A percentile compares a stretch with the other conserved stretches of the same genome.
phyloP scores from a whole-genome alignment of 106 monocot genomes.

The Ottelia alismoides region DNA sequence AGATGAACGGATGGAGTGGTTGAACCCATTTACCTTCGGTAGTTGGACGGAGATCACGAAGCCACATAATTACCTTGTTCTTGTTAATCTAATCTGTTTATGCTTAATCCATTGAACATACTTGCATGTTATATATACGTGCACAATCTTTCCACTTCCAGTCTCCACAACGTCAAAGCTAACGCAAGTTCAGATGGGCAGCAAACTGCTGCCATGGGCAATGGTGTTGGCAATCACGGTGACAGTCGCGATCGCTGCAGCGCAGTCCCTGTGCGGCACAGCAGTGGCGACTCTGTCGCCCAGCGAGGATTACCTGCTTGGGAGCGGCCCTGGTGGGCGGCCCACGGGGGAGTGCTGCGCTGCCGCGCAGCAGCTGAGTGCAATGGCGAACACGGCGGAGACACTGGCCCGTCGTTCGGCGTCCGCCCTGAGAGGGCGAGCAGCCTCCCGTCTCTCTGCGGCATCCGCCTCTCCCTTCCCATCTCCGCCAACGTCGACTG shows the following conservation, averaged over 20 bases:
- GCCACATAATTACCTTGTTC: too few relatives aligned
- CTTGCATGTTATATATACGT: too few relatives aligned
- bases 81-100: too few relatives aligned
- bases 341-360: conserved; percentile 52
- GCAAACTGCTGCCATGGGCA: too few relatives aligned
- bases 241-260: conserved; percentile 19
- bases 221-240: too few relatives aligned
- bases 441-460: conserved; percentile 34
- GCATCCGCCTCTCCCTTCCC: conserved; percentile 40
- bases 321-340: conserved; percentile 15
- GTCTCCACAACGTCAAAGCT: too few relatives aligned
- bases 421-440: conserved; percentile 33
- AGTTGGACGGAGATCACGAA: too few relatives aligned
- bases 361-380: conserved; percentile 31
- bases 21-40: too few relatives aligned
- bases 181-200: too few relatives aligned
- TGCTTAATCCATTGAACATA: too few relatives aligned
- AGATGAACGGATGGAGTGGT: too few relatives aligned
- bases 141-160: too few relatives aligned
- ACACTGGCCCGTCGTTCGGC: conserved; percentile 65
- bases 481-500: conserved; percentile 39
- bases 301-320: conserved; percentile 50
- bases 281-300: conserved; percentile 59
- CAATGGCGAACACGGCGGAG: conserved; percentile 22
- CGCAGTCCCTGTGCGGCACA: conserved; percentile 65